Evolutionary conservation across 192 early-diverging fungal species (phyloP).

Genomic region (Phlyctochytrium arcticum): DNA sequence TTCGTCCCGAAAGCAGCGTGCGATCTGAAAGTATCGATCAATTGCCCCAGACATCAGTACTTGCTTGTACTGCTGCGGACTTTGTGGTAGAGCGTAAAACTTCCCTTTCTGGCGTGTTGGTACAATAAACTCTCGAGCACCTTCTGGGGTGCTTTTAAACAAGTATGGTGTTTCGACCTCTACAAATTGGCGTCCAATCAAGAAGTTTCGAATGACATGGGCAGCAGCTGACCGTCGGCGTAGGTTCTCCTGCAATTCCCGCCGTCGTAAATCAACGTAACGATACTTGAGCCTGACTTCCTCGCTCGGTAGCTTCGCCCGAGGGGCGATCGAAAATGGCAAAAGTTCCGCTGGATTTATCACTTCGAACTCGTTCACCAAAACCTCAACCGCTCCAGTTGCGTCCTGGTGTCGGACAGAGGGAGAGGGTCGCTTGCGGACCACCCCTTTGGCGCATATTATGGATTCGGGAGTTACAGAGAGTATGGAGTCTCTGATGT

Average conservation of each 20-base stretch:
- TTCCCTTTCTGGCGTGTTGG: slow-evolving; percentile 68
- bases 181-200: slow-evolving; percentile 62
- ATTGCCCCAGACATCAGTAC: slow-evolving; percentile 85
- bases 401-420: slow-evolving; percentile 7
- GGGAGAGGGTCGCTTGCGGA: slow-evolving; percentile 48
- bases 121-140: slow-evolving; percentile 90
- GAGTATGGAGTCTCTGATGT: slow-evolving; percentile 40
- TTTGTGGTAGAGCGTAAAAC: slow-evolving; percentile 88
- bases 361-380: slow-evolving; percentile 50
- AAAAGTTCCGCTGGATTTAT: slow-evolving; percentile 66
- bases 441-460: slow-evolving; percentile 61
- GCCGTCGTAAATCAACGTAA: slow-evolving; percentile 77
- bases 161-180: slow-evolving; percentile 92
- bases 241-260: slow-evolving; percentile 70
- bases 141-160: slow-evolving; percentile 91
- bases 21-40: slow-evolving; percentile 91
- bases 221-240: slow-evolving; percentile 63
- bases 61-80: slow-evolving; percentile 93
- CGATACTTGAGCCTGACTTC: slow-evolving; percentile 71
- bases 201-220: slow-evolving; percentile 64
- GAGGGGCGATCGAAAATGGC: slow-evolving; percentile 57
- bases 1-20: slow-evolving; percentile 89
- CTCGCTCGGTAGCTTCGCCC: slow-evolving; percentile 65
- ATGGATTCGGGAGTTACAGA: slow-evolving; percentile 67
- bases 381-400: slow-evolving; percentile 71